Evolutionary conservation across 2,329 filamentous ascomycete species (phyloP).

Genomic region (Trichoderma oligosporum): DNA sequence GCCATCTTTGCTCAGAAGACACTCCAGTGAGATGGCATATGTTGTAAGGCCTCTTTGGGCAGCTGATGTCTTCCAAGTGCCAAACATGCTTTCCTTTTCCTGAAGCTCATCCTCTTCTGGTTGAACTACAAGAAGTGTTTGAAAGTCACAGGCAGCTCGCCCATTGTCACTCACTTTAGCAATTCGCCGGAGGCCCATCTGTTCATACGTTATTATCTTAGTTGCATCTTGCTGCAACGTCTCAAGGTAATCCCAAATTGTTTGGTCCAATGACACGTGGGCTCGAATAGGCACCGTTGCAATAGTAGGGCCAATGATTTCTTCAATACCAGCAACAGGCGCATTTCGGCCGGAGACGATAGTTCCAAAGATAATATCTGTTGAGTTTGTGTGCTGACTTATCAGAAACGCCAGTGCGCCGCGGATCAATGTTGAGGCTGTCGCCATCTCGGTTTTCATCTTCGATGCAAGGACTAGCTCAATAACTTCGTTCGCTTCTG

Average conservation of each 20-base stretch:
- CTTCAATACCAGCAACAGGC: slow-evolving; percentile 26
- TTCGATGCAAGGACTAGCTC: too few relatives aligned
- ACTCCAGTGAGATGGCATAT: background rate
- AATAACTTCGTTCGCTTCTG: too few relatives aligned
- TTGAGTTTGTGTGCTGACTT: slow-evolving; percentile 16
- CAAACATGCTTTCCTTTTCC: background rate
- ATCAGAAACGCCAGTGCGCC: slow-evolving; percentile 17
- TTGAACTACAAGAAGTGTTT: slow-evolving; percentile 2
- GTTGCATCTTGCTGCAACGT: background rate
- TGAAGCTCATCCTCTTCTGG: background rate
- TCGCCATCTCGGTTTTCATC: too few relatives aligned
- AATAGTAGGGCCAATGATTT: slow-evolving; percentile 29
- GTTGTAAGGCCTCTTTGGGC: background rate
- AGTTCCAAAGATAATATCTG: slow-evolving; percentile 33
- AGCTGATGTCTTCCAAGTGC: background rate
- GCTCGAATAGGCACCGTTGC: slow-evolving; percentile 29
- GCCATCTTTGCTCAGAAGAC: too few relatives aligned
- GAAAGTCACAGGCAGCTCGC: background rate
- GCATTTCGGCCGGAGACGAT: slow-evolving; percentile 27
- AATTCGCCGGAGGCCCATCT: background rate
- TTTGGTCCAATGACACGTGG: background rate
- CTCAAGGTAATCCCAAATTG: background rate
- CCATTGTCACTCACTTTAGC: background rate
- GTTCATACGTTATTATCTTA: background rate
- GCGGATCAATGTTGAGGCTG: too few relatives aligned